Evolutionary conservation across 495 filamentous ascomycete genomes (phyloP).

Genomic region (Letharia lupina): DNA sequence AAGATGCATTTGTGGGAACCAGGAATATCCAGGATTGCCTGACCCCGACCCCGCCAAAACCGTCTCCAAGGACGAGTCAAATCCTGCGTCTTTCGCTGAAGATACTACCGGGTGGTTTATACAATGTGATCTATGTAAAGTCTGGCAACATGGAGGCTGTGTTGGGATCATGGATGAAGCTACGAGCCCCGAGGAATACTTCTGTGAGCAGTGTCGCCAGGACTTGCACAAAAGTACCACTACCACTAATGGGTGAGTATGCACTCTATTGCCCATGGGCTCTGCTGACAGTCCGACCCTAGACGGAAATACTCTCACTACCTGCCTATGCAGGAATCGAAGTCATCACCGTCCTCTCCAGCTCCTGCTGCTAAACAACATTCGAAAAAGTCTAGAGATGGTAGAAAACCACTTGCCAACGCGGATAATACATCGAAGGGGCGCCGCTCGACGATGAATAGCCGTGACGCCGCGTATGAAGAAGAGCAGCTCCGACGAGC

Average conservation of each 20-base stretch:
- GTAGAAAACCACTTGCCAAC: slow-evolving; percentile 38
- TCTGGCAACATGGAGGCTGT: slow-evolving; percentile 98
- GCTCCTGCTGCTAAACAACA: slow-evolving; percentile 40
- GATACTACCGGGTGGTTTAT: slow-evolving; percentile 93
- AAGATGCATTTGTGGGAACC: slow-evolving; percentile 86
- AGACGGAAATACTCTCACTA: slow-evolving; percentile 63
- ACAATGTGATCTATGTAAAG: slow-evolving; percentile 94
- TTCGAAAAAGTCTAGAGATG: slow-evolving; percentile 40
- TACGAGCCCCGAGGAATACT: slow-evolving; percentile 91
- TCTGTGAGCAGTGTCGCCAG: slow-evolving; percentile 87
- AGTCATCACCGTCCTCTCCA: slow-evolving; percentile 39
- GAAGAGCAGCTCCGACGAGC: slow-evolving; percentile 83
- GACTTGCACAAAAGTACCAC: slow-evolving; percentile 78
- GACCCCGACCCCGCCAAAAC: slow-evolving; percentile 51
- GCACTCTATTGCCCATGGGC: slow-evolving; percentile 14
- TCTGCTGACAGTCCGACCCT: slow-evolving; percentile 22
- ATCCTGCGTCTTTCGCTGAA: slow-evolving; percentile 55
- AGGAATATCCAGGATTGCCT: slow-evolving; percentile 89
- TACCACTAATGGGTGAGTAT: slow-evolving; percentile 79
- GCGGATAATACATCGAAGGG: slow-evolving; percentile 49
- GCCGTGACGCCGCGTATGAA: slow-evolving; percentile 88
- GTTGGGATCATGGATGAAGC: slow-evolving; percentile 94
- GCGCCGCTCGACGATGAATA: slow-evolving; percentile 95
- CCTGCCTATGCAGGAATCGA: slow-evolving; percentile 49
- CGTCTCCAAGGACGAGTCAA: slow-evolving; percentile 42